A percentile compares a stretch with the other conserved stretches of the same genome.
These are phyloP conservation scores for Monilinia polystroma DNA, from an alignment of 2,329 filamentous ascomycete genomes.

Conservation along the genomic window DNA sequence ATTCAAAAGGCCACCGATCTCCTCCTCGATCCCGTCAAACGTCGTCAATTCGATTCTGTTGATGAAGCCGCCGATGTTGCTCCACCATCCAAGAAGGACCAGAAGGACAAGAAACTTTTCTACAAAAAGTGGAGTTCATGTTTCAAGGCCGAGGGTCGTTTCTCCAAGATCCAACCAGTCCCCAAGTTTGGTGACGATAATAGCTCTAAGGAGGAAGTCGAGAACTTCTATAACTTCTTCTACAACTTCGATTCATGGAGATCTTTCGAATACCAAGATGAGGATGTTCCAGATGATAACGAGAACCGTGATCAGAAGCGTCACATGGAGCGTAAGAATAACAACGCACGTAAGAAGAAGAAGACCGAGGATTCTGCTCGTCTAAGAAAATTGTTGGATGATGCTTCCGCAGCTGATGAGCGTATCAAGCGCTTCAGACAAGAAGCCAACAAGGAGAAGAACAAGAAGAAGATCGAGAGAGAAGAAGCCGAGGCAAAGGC, in stretches of 20 bases:
- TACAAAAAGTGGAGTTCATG: slow-evolving; percentile 92
- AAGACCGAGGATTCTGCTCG: slow-evolving; percentile 97
- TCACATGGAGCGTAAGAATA: slow-evolving; percentile 97
- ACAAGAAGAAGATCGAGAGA: slow-evolving; percentile 87
- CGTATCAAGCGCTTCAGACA: slow-evolving; percentile 97
- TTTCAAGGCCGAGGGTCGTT: slow-evolving; percentile 89
- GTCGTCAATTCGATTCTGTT: slow-evolving; percentile 94
- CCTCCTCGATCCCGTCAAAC: slow-evolving; percentile 85
- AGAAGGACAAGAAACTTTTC: slow-evolving; percentile 74
- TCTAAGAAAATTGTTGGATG: slow-evolving; percentile 85
- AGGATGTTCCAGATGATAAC: slow-evolving; percentile 98
- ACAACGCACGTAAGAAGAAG: slow-evolving; percentile 97
- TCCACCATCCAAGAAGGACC: slow-evolving; percentile 88
- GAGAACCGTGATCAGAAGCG: slow-evolving; percentile 99
- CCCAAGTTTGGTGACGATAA: slow-evolving; percentile 83
- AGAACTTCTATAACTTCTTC: slow-evolving; percentile 99
- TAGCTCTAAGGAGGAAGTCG: slow-evolving; percentile 83
- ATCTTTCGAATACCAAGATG: slow-evolving; percentile 95
- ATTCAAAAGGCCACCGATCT: slow-evolving; percentile 98
- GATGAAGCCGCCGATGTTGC: slow-evolving; percentile 92
- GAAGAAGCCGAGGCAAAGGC: slow-evolving; percentile 89
- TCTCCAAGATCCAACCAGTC: slow-evolving; percentile 88
- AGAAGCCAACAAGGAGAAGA: slow-evolving; percentile 88
- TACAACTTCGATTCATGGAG: slow-evolving; percentile 99
- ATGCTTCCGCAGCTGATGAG: slow-evolving; percentile 79